These are phyloP conservation scores for Fomitopsis pinicola DNA, from an alignment of 1,284 basidiomycete species.

Conservation along the genomic window DNA sequence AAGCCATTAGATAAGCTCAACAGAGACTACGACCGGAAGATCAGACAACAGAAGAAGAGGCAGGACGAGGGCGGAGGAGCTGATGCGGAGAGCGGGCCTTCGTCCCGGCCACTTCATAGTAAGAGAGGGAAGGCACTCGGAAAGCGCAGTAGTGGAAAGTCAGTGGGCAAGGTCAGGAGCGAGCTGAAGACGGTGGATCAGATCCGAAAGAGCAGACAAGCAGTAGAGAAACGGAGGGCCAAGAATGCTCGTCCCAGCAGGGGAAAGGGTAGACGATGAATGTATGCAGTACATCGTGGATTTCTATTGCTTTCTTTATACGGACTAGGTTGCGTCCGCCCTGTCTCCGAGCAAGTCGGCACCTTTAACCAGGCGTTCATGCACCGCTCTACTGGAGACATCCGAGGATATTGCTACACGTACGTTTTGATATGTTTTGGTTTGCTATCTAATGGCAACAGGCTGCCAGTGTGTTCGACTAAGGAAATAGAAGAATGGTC, in stretches of 20 bases:
- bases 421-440: too few species aligned
- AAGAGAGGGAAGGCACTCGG: conserved; percentile 27
- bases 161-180: conserved; percentile 58
- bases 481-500: too few species aligned
- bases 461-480: too few species aligned
- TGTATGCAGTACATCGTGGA: neutral
- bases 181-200: conserved; percentile 84
- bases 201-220: conserved; percentile 72
- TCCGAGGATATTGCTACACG: too few species aligned
- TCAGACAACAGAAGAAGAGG: conserved; percentile 49
- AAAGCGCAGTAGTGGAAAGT: conserved; percentile 54
- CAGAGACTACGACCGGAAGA: conserved; percentile 69
- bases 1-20: conserved; percentile 72
- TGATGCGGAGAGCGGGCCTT: conserved; percentile 16
- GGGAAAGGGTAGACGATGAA: conserved; percentile 47
- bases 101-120: conserved; percentile 16
- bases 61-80: conserved; percentile 25
- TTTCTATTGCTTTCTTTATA: too few species aligned
- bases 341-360: too few species aligned
- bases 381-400: too few species aligned
- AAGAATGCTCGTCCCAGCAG: conserved; percentile 71
- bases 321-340: too few species aligned
- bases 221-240: conserved; percentile 55
- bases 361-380: too few species aligned
- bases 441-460: too few species aligned